phyloP scores from a whole-genome alignment of 2,329 filamentous ascomycete species.

The Penicillium sp. region DNA sequence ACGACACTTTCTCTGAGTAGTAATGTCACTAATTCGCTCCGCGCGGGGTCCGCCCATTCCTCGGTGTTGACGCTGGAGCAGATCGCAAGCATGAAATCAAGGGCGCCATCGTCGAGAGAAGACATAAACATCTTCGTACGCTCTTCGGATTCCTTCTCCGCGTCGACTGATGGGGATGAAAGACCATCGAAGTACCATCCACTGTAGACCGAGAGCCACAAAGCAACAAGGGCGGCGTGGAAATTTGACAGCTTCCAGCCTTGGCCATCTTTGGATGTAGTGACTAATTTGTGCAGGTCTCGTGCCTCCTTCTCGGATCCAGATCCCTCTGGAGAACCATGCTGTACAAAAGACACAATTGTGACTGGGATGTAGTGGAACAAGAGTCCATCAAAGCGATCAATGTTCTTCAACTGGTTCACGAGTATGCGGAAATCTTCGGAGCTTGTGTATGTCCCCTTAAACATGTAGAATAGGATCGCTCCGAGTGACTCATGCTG shows the following conservation, averaged over 20 bases:
- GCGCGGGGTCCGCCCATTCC: conserved; percentile 85
- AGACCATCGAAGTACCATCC: conserved; percentile 79
- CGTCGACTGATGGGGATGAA: conserved; percentile 61
- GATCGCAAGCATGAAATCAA: conserved; percentile 86
- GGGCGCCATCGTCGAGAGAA: conserved; percentile 80
- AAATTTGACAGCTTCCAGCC: conserved; percentile 73
- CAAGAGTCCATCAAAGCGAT: conserved; percentile 71
- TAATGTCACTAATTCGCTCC: conserved; percentile 76
- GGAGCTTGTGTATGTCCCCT: conserved; percentile 67
- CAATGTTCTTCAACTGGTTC: conserved; percentile 64
- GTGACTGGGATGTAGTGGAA: conserved; percentile 83
- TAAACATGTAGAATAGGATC: conserved; percentile 76
- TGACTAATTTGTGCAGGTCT: conserved; percentile 67
- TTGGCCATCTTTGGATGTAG: conserved; percentile 64
- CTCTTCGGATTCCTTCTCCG: conserved; percentile 66
- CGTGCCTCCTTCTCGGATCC: conserved; percentile 68
- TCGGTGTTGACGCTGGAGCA: conserved; percentile 76
- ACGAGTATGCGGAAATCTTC: conserved; percentile 75
- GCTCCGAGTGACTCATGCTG: conserved; percentile 87
- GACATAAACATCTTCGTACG: conserved; percentile 73
- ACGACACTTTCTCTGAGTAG: conserved; percentile 76
- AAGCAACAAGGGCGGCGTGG: conserved; percentile 73
- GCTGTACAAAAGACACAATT: conserved; percentile 72
- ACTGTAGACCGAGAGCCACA: conserved; percentile 93
- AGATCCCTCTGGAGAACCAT: conserved; percentile 74